Evolutionary conservation across 140 eudicot species (phyloP), one percentile per base, ranked within the genome.

Genomic region (Flaveria floridana): DNA sequence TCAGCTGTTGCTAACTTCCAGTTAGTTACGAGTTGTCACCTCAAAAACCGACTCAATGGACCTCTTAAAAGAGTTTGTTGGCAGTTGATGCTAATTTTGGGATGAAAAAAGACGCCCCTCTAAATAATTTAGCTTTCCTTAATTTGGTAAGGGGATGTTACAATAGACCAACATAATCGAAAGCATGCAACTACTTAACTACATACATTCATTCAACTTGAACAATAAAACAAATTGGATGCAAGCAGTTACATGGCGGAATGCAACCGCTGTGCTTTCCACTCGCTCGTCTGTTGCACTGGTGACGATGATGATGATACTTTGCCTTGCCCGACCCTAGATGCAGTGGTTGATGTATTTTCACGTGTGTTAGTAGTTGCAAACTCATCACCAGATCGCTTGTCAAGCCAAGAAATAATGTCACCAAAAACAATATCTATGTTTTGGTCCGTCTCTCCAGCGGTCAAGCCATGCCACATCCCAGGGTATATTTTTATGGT

Each of bases 381-480:
- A n/a, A 3, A 5, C 5, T 47, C 68, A 0, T 72, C 82, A 26
- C 73, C 69, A 1, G 76, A 79, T 66, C 86, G 89, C 71, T 83
- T 88, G 79, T 95, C 89, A 4, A 95, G 97, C 99, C 99, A 95
- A 6, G 86, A 72, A 19, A 91, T 82, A 57, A 91, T 86, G 68
- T 94, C 97, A 15, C 74, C 28, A 51, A 91, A 91, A 2, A 95
- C 97, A 8, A 81, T 79, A 80, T 88, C 87, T 0, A 95, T 75
- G 79, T 91, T 88, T 20, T 83, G 84, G 28, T 90, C 97, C 0
- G 99, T 91, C 84, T 94, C 96, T 1, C 99, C 99, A 7, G 94
- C 74, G 1, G 99, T 94, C 78, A 94, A 62, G 12, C 78, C 99
- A 44, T 94, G 99, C 96, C 99, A 94, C 99, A 94, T 94, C 16